Percentiles rank a stretch among this genome's conserved stretches.
Evolutionary conservation across 306 rosid species (phyloP).

Genomic region (Notholithocarpus densiflorus): DNA sequence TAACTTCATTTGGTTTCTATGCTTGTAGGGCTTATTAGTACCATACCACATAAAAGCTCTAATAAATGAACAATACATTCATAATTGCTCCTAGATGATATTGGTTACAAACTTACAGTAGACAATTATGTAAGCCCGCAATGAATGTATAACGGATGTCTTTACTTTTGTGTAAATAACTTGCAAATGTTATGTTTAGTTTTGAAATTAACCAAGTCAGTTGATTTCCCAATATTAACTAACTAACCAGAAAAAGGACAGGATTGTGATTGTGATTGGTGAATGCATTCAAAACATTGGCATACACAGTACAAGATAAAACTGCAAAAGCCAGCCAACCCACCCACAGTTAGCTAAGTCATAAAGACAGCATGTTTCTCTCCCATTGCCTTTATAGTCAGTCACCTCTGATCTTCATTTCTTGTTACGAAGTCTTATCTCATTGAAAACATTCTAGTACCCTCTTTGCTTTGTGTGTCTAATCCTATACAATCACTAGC

Average conservation of each 20-base stretch:
- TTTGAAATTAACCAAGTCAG: not conserved
- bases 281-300: constrained; percentile 33
- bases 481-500: not conserved
- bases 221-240: constrained; percentile 36
- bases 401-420: constrained; percentile 14
- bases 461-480: not conserved
- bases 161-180: too few species aligned
- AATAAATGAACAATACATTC: too few species aligned
- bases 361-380: constrained; percentile 46
- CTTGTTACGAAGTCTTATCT: not conserved
- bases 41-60: too few species aligned
- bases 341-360: constrained; percentile 39
- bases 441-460: not conserved
- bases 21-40: too few species aligned
- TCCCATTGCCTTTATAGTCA: constrained; percentile 13
- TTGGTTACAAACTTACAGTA: too few species aligned
- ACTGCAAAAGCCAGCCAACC: constrained; percentile 36
- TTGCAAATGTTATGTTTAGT: too few species aligned
- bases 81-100: too few species aligned
- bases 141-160: too few species aligned
- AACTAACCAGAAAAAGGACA: constrained; percentile 39
- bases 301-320: constrained; percentile 22
- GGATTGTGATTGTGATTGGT: constrained; percentile 10
- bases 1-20: too few species aligned
- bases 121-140: too few species aligned